Percentiles rank a stretch among this genome's conserved stretches.
phyloP scores from a whole-genome alignment of 345 rosid species.

The Nasturtium officinale region DNA sequence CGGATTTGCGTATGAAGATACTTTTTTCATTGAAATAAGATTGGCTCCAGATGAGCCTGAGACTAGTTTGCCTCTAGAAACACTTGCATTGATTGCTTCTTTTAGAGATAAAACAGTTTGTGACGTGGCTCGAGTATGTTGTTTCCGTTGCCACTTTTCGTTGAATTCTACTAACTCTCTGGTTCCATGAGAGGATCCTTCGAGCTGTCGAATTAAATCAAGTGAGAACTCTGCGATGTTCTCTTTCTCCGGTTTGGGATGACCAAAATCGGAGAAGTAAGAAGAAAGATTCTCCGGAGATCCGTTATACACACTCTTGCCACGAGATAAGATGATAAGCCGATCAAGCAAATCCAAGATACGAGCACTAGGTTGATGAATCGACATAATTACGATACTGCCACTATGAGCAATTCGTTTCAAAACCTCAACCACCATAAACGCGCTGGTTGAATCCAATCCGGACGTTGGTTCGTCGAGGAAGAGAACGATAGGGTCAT shows the following conservation, averaged over 20 bases:
- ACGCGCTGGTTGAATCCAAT: conserved; percentile 88
- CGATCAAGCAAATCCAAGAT: conserved; percentile 65
- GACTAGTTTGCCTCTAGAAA: conserved; percentile 44
- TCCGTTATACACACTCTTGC: conserved; percentile 59
- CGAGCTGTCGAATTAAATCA: conserved; percentile 54
- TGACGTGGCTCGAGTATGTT: conserved; percentile 2
- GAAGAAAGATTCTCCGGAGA: conserved; percentile 55
- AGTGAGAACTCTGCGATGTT: conserved; percentile 75
- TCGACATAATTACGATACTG: conserved; percentile 82
- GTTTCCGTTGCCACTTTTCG: conserved; percentile 54
- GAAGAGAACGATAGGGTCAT: conserved; percentile 81
- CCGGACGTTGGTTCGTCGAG: conserved; percentile 97
- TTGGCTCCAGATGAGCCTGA: conserved; percentile 41
- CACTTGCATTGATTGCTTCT: conserved; percentile 41
- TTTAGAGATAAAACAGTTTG: conserved; percentile 25
- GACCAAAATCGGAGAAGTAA: conserved; percentile 64
- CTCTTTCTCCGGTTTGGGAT: conserved; percentile 75
- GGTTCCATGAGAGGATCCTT: conserved; percentile 63
- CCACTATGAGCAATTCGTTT: conserved; percentile 86
- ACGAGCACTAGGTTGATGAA: conserved; percentile 87
- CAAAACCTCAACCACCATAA: conserved; percentile 85
- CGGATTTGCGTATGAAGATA: conserved; percentile 38
- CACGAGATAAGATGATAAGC: conserved; percentile 56
- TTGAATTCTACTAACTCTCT: conserved; percentile 63
- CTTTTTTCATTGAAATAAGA: conserved; percentile 35